Base-by-base conservation (phyloP, 352 stramenopile genomes). In the Sclerospora graminicola region DNA sequence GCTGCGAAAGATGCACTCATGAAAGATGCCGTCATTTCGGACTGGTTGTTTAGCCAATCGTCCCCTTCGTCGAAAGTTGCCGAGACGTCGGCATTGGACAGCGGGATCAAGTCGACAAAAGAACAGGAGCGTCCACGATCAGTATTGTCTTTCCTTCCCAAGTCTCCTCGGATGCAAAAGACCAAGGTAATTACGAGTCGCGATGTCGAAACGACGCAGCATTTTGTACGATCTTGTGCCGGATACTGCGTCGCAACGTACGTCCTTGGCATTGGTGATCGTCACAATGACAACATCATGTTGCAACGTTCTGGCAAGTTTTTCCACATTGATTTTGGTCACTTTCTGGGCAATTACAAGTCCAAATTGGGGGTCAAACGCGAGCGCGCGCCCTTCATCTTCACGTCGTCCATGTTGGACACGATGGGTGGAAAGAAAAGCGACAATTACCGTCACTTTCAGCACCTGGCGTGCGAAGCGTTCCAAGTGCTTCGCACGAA, bases 201-300 rank as follows among this genome's bases (percentile, higher is more conserved):
- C 44, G 69, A 85, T 20, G 35, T 62, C 5, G 78, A 85, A 16
- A 64, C 73, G 1, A 83, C 71, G n/a, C 54, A 94, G 15, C 96
- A 86, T 41, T 97, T 97, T 51, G 65, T 92, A 5, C 66, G 72
- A 0, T 95, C 80, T 4, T 93, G 78, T 18, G 89, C 89, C 9
- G 89, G 84, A 6, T 97, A 97, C 60, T 96, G 85, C 42, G 89
- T 97, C 1, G 86, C 89, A 8, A 96, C 87, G 11, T 97, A 95
- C 50, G 84, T 97, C 3, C 51, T 97, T 10, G 90, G 91, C 21
- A 90, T 97, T n/a, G n/a, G n/a, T n/a, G n/a, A n/a, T n/a, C n/a
- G n/a, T n/a, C n/a, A n/a, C n/a, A n/a, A n/a, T 26, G 90, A 97
- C 57, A 97, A 97, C 54, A 79, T 97, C 40, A 98, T 98, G 93